Evolutionary conservation across 1,284 basidiomycete genomes (phyloP).

Genomic region (Xanthoconium separans): DNA sequence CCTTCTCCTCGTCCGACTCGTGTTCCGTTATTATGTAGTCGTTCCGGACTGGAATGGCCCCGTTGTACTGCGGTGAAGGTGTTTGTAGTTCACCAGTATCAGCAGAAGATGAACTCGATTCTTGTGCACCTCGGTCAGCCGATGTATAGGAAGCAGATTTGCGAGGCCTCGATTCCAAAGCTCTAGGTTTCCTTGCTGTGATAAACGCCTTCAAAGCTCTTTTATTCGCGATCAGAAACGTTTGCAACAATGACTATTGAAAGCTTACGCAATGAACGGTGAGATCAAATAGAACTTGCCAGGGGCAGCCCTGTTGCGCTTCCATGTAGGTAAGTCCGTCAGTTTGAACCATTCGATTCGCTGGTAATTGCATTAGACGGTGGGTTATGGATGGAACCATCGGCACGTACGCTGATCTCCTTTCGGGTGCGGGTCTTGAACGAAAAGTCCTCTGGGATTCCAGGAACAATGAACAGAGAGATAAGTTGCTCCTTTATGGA

Average conservation of each 20-base stretch:
- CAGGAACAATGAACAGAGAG: constrained; percentile 89
- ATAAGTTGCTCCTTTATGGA: constrained; percentile 89
- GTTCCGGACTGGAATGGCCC: constrained; percentile 30
- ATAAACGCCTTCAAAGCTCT: constrained; percentile 71
- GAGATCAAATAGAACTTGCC: constrained; percentile 95
- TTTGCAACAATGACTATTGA: constrained; percentile 7
- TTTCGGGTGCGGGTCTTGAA: constrained; percentile 96
- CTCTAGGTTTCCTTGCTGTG: constrained; percentile 49
- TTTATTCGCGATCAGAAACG: constrained; percentile 10
- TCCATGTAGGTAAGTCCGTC: constrained; percentile 92
- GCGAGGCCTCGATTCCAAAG: constrained; percentile 29
- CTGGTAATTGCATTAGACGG: constrained; percentile 42
- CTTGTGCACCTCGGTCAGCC: constrained; percentile 41
- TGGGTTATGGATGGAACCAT: neutral
- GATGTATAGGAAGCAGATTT: constrained; percentile 28
- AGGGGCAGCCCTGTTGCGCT: constrained; percentile 67
- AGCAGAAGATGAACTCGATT: constrained; percentile 63
- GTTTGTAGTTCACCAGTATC: constrained; percentile 62
- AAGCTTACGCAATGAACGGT: constrained; percentile 86
- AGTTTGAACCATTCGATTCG: constrained; percentile 97
- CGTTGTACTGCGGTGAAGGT: constrained; percentile 57
- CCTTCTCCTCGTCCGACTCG: constrained; percentile 29
- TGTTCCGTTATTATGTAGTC: constrained; percentile 19
- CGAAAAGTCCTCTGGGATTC: constrained; percentile 85
- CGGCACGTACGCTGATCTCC: constrained; percentile 88